A percentile compares a stretch with the other conserved stretches of the same genome.
Conservation (phyloP, 257 asterid genomes). For the Jacaranda mimosifolia region DNA sequence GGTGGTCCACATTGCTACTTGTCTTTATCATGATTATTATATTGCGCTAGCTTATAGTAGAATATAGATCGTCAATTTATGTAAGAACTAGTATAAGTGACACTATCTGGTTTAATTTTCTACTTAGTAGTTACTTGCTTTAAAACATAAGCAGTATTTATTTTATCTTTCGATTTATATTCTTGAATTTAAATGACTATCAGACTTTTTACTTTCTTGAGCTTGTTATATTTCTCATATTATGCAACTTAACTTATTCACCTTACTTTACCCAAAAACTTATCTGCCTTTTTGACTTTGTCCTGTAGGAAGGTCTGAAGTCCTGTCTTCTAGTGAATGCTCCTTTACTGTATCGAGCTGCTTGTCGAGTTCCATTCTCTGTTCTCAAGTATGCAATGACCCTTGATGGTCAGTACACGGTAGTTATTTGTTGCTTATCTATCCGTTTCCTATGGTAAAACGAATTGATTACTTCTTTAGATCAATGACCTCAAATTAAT, state of each 20-base stretch:
- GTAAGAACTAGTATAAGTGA: background rate
- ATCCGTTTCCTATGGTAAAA: conserved; percentile 21
- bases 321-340: conserved; percentile 94
- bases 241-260: background rate
- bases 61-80: background rate
- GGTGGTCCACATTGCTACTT: background rate
- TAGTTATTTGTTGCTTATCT: conserved; percentile 34
- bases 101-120: background rate
- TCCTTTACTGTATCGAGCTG: conserved; percentile 94
- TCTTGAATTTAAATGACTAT: background rate
- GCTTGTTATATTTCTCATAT: conserved; percentile 8
- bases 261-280: background rate
- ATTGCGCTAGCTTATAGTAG: background rate
- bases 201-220: conserved; percentile 17
- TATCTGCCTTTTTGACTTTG: conserved; percentile 29
- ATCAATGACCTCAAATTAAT: conserved; percentile 7
- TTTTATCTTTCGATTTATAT: background rate
- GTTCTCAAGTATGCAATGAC: conserved; percentile 98
- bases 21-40: background rate
- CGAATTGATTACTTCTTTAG: background rate
- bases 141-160: background rate
- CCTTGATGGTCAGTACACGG: conserved; percentile 86
- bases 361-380: conserved; percentile 89
- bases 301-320: conserved; percentile 80
- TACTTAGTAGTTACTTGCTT: background rate